Evolutionary conservation across 2,329 filamentous ascomycete genomes (phyloP), one percentile per base, ranked within the genome.

Genomic region (Thermoascus crustaceus): DNA sequence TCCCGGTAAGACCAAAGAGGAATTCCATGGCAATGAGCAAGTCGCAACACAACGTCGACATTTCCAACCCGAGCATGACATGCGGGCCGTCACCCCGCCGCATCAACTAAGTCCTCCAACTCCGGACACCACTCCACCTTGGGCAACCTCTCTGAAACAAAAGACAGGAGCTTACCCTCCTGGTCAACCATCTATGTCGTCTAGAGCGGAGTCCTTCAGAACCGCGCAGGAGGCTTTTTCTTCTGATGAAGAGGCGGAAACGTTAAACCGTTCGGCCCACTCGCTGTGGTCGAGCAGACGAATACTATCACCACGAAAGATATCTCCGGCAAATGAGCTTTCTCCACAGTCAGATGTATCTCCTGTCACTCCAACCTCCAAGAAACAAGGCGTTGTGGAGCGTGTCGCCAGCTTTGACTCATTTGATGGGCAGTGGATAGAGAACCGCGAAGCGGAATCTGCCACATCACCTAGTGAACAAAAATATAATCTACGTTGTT

Each of bases 41-140:
- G 32, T 31, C 24, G 50, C 47, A 18, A 44, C 45, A 33, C 47
- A 44, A 21, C 46, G 50, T 44, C 32, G 52, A 44, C 10, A 45
- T 40, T 11, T 42, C 38, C 24, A 49, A 47, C 39, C 47, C 43
- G 42, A 46, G 37, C 48, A 38, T 19, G 48, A 47, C 7, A 38
- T 46, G 14, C 47, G 47, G 19, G 48, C 47, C 23, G 64, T 67
- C 36, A 84, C 80, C 4, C 78, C 80, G 32, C 71, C 76, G 18
- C 75, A 76, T 44, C 75, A 80, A 44, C 71, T 72, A 50, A 83
- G 77, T 48, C 80, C 80, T 10, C 82, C 80, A 20, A 87, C 82
- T 3, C 83, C 82, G 21, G 82, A 86, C 58, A 73, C 82, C 30
- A 87, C 82, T 10, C 83, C 82, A 34, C 82, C 82, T 22, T 72